Conservation (phyloP, 116 monocot species). For the Papilionanthe hybrid region DNA sequence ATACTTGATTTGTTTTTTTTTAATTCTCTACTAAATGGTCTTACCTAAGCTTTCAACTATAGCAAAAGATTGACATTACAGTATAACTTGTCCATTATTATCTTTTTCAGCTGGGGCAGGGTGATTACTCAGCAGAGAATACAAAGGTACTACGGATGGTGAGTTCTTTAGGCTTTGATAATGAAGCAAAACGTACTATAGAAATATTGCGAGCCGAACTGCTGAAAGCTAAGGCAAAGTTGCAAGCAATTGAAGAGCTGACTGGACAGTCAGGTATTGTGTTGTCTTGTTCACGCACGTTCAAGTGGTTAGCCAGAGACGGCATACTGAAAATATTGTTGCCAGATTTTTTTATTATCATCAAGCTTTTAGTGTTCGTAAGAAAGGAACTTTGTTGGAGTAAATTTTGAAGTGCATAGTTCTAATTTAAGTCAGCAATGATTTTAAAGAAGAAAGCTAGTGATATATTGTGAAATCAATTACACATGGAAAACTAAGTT, state of each 20-base stretch:
- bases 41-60: neutral
- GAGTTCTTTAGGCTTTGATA: conserved; percentile 76
- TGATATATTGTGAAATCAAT: neutral
- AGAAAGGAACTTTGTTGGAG: neutral
- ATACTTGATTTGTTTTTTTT: neutral
- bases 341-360: neutral
- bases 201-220: conserved; percentile 79
- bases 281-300: neutral
- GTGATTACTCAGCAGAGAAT: conserved; percentile 77
- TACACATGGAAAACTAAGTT: neutral
- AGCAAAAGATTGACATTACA: neutral
- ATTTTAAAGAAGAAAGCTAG: neutral
- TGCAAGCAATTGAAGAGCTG: conserved; percentile 91
- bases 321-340: neutral
- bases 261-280: conserved; percentile 80
- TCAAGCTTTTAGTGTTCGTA: neutral
- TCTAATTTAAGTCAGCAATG: neutral
- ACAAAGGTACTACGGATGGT: conserved; percentile 97
- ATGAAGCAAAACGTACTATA: conserved; percentile 91
- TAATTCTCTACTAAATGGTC: neutral
- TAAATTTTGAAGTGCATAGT: neutral
- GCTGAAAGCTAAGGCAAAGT: conserved; percentile 66
- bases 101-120: conserved; percentile 72
- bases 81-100: conserved; percentile 1
- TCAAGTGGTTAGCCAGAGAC: neutral